Conservation (phyloP, 2,329 filamentous ascomycete genomes). For the Fusarium piperis region DNA sequence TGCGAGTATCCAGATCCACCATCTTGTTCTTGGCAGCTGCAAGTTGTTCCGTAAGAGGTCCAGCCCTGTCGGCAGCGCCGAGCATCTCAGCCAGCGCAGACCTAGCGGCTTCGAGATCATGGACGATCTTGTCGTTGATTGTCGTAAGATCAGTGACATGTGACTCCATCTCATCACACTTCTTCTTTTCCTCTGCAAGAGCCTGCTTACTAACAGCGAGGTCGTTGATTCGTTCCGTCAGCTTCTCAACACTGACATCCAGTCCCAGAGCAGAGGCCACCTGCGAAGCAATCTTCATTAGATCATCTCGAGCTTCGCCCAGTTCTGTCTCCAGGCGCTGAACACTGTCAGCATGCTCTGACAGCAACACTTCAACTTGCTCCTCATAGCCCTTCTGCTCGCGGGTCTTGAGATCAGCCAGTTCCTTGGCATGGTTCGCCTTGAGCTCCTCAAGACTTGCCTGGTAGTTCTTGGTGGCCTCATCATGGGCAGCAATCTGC, state of each 20-base stretch:
- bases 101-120: conserved; percentile 71
- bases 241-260: conserved; percentile 73
- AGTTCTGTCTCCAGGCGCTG: conserved; percentile 70
- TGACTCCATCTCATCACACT: conserved; percentile 64
- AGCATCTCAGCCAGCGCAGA: conserved; percentile 63
- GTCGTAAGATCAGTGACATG: conserved; percentile 65
- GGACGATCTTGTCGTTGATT: conserved; percentile 68
- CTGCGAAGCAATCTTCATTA: conserved; percentile 71
- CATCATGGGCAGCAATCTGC: conserved; percentile 69
- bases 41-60: conserved; percentile 64
- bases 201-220: conserved; percentile 68
- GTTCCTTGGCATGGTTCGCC: conserved; percentile 59
- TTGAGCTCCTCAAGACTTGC: conserved; percentile 61
- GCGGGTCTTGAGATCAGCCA: conserved; percentile 59
- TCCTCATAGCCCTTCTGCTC: conserved; percentile 66
- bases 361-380: conserved; percentile 66
- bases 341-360: conserved; percentile 67
- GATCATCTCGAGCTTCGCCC: conserved; percentile 70
- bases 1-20: conserved; percentile 69
- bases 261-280: conserved; percentile 69
- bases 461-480: conserved; percentile 64
- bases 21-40: conserved; percentile 73
- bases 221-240: conserved; percentile 69
- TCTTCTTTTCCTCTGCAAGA: conserved; percentile 67
- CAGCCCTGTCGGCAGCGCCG: conserved; percentile 55